Conservation (phyloP, 73 alveolate genomes). For the Durusdinium trenchii region DNA sequence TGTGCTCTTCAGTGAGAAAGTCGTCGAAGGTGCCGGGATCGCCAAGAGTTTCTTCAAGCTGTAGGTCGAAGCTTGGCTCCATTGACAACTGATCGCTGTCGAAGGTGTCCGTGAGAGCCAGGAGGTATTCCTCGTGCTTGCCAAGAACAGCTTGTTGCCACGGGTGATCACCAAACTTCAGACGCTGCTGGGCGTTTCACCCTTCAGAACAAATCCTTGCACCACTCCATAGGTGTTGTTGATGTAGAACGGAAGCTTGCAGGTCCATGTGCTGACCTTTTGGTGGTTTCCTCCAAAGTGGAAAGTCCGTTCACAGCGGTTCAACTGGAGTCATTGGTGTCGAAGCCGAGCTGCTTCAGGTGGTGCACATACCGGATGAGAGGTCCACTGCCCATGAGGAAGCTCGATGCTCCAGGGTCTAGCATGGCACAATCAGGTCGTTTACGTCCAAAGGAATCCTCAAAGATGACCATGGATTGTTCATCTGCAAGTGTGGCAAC, state of each 20-base stretch:
- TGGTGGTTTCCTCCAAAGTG: background rate
- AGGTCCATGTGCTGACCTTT: background rate
- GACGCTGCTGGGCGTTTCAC: too few relatives aligned
- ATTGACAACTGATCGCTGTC: too few relatives aligned
- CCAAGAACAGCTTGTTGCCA: too few relatives aligned
- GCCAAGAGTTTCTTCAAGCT: too few relatives aligned
- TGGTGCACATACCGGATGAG: background rate
- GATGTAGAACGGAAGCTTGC: background rate
- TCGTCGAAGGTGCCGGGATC: too few relatives aligned
- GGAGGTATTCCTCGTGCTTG: too few relatives aligned
- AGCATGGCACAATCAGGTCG: slow-evolving; percentile 14
- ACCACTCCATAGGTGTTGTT: too few relatives aligned
- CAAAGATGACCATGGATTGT: background rate
- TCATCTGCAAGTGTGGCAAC: background rate
- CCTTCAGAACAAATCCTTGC: too few relatives aligned
- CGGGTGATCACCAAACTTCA: too few relatives aligned
- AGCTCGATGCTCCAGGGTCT: background rate
- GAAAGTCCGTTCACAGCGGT: background rate
- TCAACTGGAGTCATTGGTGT: background rate
- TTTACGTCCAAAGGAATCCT: background rate
- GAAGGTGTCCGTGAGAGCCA: too few relatives aligned
- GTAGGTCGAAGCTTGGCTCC: too few relatives aligned
- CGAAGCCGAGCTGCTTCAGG: background rate
- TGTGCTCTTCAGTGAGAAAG: too few relatives aligned
- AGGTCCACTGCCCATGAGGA: slow-evolving; percentile 1